Evolutionary conservation across 1,284 basidiomycete species (phyloP).

Genomic region (Filobasidium uniguttulatum): DNA sequence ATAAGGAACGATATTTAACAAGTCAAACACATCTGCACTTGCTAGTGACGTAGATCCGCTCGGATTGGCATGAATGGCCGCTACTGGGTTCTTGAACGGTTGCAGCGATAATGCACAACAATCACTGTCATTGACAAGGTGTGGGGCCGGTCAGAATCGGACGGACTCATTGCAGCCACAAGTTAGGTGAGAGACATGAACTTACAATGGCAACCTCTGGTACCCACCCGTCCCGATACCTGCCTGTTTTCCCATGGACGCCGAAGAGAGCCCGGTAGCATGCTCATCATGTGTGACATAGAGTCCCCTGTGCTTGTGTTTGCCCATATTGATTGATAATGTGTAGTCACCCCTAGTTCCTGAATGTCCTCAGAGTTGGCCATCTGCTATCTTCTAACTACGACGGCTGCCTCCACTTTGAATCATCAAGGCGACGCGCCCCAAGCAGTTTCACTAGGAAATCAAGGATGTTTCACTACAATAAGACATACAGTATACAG

Average conservation of each 20-base stretch:
- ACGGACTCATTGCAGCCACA: not conserved
- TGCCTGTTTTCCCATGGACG: constrained; percentile 28
- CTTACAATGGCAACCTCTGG: constrained; percentile 36
- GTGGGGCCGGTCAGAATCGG: too few relatives aligned
- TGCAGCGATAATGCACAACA: constrained; percentile 87
- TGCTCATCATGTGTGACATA: constrained; percentile 38
- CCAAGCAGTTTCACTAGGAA: too few relatives aligned
- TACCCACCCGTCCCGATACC: constrained; percentile 29
- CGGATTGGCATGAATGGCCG: constrained; percentile 43
- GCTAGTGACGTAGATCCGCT: constrained; percentile 29
- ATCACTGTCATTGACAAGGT: constrained; percentile 41
- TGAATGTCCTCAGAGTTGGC: too few relatives aligned
- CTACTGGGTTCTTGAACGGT: constrained; percentile 78
- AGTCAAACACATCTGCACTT: constrained; percentile 50
- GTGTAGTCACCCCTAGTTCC: too few relatives aligned
- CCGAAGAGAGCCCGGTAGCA: constrained; percentile 32
- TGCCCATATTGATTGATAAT: too few relatives aligned
- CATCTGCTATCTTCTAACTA: too few relatives aligned
- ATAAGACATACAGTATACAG: too few relatives aligned
- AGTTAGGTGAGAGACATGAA: constrained; percentile 9
- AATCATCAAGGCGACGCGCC: too few relatives aligned
- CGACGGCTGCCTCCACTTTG: too few relatives aligned
- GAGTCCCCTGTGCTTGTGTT: constrained; percentile 34
- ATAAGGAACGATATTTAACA: constrained; percentile 84
- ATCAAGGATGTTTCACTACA: too few relatives aligned